Conservation (phyloP, 2,329 filamentous ascomycete genomes). For the Hymenoscyphus fructigenus region DNA sequence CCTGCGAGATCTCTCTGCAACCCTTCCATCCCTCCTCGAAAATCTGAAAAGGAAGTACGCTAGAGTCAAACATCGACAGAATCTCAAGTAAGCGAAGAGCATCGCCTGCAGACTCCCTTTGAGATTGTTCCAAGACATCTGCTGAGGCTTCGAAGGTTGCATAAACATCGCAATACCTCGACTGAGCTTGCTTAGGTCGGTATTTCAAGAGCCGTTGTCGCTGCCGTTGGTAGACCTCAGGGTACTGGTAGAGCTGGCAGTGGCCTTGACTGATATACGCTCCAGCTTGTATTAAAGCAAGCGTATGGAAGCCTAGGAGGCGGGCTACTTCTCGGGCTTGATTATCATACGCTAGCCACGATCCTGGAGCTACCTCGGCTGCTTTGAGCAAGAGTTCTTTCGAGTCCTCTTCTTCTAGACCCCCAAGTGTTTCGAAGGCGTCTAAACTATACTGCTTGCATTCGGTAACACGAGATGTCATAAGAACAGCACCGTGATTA, state of each 20-base stretch:
- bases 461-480: slow-evolving; percentile 41
- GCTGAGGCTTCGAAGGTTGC: slow-evolving; percentile 40
- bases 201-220: slow-evolving; percentile 34
- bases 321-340: slow-evolving; percentile 23
- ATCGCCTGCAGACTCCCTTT: slow-evolving; percentile 26
- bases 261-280: slow-evolving; percentile 13
- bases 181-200: slow-evolving; percentile 31
- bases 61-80: slow-evolving; percentile 34
- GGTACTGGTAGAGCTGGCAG: slow-evolving; percentile 7
- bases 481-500: slow-evolving; percentile 37
- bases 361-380: slow-evolving; percentile 3
- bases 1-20: slow-evolving; percentile 14
- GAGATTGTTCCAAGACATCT: slow-evolving; percentile 26
- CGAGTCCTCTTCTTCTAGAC: slow-evolving; percentile 33
- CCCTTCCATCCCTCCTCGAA: slow-evolving; percentile 35
- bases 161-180: slow-evolving; percentile 39
- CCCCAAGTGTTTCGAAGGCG: slow-evolving; percentile 30
- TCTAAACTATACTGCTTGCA: slow-evolving; percentile 34
- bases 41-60: slow-evolving; percentile 32
- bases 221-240: slow-evolving; percentile 14
- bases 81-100: slow-evolving; percentile 35
- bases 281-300: slow-evolving; percentile 33
- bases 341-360: slow-evolving; percentile 17
- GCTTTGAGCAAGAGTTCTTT: slow-evolving; percentile 31
- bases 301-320: slow-evolving; percentile 30